Conservation (phyloP, 176 grass and related monocot genomes). For the Luzula sylvatica region DNA sequence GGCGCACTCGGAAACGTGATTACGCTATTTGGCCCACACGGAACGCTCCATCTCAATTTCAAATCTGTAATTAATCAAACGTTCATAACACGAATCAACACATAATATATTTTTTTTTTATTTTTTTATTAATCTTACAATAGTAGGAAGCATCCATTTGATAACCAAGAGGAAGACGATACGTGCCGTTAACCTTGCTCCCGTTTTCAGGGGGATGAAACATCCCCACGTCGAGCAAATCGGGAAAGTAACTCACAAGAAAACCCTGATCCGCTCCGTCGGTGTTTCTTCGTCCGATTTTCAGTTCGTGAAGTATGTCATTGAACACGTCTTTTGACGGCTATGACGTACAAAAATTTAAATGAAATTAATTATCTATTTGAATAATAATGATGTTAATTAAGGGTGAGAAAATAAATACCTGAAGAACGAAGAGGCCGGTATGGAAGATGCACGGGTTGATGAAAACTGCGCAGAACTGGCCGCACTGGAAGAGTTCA, state of each 20-base stretch:
- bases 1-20: conserved; percentile 96
- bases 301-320: conserved; percentile 76
- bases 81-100: background rate
- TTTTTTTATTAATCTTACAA: conserved; percentile 56
- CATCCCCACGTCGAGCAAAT: conserved; percentile 76
- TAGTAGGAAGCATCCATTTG: conserved; percentile 99
- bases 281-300: conserved; percentile 48
- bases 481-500: conserved; percentile 91
- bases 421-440: conserved; percentile 94
- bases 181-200: conserved; percentile 81
- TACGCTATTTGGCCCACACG: conserved; percentile 90
- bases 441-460: conserved; percentile 99
- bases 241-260: conserved; percentile 70
- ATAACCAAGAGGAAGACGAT: conserved; percentile 87
- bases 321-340: conserved; percentile 92
- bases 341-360: conserved; percentile 26
- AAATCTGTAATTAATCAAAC: conserved; percentile 70
- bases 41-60: conserved; percentile 80
- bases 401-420: conserved; percentile 10
- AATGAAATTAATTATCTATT: no score
- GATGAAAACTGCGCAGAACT: conserved; percentile 97
- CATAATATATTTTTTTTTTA: no score
- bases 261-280: conserved; percentile 97
- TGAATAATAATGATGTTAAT: background rate
- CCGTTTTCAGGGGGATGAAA: conserved; percentile 75